These are phyloP conservation scores for Colletotrichum simmondsii DNA, from an alignment of 2,329 filamentous ascomycete genomes.

Conservation along the genomic window DNA sequence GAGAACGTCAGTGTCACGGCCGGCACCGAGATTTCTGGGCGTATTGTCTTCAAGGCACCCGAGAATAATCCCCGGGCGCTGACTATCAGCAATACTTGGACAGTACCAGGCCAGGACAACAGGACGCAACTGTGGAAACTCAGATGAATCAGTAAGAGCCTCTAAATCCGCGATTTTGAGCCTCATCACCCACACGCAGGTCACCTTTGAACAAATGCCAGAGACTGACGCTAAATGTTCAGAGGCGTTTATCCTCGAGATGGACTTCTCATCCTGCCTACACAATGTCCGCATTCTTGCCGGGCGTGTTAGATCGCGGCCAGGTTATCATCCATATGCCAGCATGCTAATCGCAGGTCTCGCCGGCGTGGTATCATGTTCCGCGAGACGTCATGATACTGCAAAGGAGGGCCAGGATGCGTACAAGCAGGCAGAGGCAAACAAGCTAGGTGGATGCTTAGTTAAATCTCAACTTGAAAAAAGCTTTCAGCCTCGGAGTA, in stretches of 20 bases:
- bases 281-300: not conserved
- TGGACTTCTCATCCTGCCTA: not conserved
- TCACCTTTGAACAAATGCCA: not conserved
- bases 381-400: not conserved
- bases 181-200: too few relatives aligned
- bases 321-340: not conserved
- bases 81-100: constrained; percentile 74
- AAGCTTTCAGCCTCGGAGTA: not conserved
- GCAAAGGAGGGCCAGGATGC: not conserved
- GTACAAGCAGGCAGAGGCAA: not conserved
- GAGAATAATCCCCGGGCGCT: constrained; percentile 76
- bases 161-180: not conserved
- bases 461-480: not conserved
- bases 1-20: constrained; percentile 58
- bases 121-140: constrained; percentile 63
- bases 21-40: constrained; percentile 71
- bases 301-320: not conserved
- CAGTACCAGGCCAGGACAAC: constrained; percentile 52
- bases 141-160: constrained; percentile 44
- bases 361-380: not conserved
- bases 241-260: not conserved
- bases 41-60: constrained; percentile 76
- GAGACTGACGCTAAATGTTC: not conserved
- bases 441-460: not conserved
- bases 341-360: not conserved